Conservation (phyloP, 2,329 filamentous ascomycete species). For the Fusarium pseudograminearum region DNA sequence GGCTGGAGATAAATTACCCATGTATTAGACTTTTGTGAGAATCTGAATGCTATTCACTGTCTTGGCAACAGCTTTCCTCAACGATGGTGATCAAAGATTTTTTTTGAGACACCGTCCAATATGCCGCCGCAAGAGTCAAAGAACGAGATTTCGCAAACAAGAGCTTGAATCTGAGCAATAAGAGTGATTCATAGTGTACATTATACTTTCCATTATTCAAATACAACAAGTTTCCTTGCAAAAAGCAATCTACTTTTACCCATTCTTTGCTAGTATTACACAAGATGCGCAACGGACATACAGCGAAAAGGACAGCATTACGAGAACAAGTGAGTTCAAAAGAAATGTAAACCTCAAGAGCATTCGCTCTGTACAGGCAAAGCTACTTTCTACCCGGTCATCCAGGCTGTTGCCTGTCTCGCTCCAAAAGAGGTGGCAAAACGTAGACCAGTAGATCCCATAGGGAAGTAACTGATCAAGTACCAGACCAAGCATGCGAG, state of each 20-base stretch:
- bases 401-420: conserved; percentile 86
- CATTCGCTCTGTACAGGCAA: not conserved
- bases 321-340: not conserved
- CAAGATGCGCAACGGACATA: conserved; percentile 11
- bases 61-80: not conserved
- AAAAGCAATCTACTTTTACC: conserved; percentile 10
- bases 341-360: not conserved
- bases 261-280: conserved; percentile 20
- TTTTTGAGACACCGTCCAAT: not conserved
- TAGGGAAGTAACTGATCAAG: conserved; percentile 96
- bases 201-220: conserved; percentile 6
- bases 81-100: not conserved
- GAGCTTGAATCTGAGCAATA: not conserved
- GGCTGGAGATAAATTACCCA: not conserved
- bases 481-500: conserved; percentile 90
- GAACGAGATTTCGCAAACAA: not conserved
- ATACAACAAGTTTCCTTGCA: not conserved
- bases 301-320: not conserved
- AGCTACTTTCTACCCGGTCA: conserved; percentile 70
- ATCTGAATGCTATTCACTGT: not conserved
- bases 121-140: not conserved
- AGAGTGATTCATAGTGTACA: not conserved
- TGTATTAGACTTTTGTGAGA: not conserved
- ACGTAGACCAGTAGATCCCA: conserved; percentile 90
- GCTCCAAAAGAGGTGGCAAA: conserved; percentile 89